phyloP scores from a whole-genome alignment of 257 asterid species.

The Ballota nigra region DNA sequence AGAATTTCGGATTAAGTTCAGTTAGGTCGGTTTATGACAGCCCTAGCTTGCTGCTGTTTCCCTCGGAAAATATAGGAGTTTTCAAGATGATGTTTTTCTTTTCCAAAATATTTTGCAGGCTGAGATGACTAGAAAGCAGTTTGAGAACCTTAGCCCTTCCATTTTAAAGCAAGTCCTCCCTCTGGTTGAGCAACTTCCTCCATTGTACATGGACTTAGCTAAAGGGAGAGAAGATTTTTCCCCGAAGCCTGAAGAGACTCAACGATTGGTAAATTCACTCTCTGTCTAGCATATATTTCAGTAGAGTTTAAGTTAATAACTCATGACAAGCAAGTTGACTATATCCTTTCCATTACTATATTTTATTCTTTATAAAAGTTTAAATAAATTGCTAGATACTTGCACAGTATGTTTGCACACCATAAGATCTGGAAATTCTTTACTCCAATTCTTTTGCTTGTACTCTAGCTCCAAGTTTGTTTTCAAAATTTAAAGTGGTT shows the following conservation, averaged over 20 bases:
- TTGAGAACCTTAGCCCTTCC: conserved; percentile 90
- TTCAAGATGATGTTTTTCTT: neutral
- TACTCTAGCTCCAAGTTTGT: neutral
- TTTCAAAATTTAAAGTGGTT: neutral
- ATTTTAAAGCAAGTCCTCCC: conserved; percentile 89
- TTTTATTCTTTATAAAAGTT: neutral
- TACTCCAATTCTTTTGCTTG: neutral
- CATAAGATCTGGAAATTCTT: neutral
- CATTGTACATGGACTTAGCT: conserved; percentile 86
- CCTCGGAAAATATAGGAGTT: neutral
- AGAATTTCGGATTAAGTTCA: too few species aligned
- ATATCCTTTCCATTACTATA: neutral
- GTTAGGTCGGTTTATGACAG: neutral
- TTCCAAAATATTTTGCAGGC: conserved; percentile 50
- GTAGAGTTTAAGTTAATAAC: neutral
- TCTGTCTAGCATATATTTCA: neutral
- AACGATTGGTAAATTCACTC: conserved; percentile 59
- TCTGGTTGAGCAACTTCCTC: conserved; percentile 94
- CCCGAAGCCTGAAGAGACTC: conserved; percentile 92
- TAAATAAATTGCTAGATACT: neutral
- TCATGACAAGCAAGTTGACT: neutral
- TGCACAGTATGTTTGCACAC: neutral
- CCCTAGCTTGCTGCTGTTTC: conserved; percentile 5
- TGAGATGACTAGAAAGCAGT: conserved; percentile 86
- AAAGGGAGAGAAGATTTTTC: conserved; percentile 84